phyloP scores from a whole-genome alignment of 345 rosid genomes.

The Pugionium dolabratum region DNA sequence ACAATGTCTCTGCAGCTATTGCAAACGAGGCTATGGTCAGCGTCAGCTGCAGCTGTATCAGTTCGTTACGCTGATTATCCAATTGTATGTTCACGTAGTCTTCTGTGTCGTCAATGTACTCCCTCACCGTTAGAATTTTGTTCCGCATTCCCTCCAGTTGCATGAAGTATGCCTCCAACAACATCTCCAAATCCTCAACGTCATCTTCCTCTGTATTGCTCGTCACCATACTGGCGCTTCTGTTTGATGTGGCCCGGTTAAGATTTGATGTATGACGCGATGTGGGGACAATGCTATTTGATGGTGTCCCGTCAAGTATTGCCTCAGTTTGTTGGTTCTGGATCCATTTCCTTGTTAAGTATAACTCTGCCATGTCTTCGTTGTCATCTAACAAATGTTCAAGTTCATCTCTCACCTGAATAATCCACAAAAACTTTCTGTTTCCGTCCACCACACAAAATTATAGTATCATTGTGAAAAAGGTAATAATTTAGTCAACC shows the following conservation, averaged over 20 bases:
- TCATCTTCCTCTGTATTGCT: conserved; percentile 60
- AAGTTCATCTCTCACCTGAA: conserved; percentile 86
- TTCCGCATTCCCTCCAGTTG: conserved; percentile 92
- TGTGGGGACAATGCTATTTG: conserved; percentile 43
- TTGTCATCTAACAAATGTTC: conserved; percentile 85
- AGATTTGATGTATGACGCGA: conserved; percentile 45
- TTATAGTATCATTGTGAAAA: neutral
- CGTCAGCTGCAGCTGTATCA: conserved; percentile 80
- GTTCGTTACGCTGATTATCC: conserved; percentile 86
- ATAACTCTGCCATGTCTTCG: conserved; percentile 85
- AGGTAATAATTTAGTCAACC: neutral
- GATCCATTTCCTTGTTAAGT: conserved; percentile 76
- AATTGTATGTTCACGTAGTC: conserved; percentile 92
- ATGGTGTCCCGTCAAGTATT: conserved; percentile 47
- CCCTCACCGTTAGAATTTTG: conserved; percentile 91
- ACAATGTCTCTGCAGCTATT: conserved; percentile 62
- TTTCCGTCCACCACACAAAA: conserved; percentile 7
- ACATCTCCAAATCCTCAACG: conserved; percentile 91
- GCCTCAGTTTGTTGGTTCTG: conserved; percentile 76
- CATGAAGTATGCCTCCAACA: conserved; percentile 93
- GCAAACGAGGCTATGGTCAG: conserved; percentile 82
- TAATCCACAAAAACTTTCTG: neutral
- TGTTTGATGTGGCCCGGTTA: conserved; percentile 53
- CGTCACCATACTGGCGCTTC: conserved; percentile 64
- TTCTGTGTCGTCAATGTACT: conserved; percentile 92